Evolutionary conservation across 1,284 basidiomycete genomes (phyloP).

Genomic region (Ustilago sp.): DNA sequence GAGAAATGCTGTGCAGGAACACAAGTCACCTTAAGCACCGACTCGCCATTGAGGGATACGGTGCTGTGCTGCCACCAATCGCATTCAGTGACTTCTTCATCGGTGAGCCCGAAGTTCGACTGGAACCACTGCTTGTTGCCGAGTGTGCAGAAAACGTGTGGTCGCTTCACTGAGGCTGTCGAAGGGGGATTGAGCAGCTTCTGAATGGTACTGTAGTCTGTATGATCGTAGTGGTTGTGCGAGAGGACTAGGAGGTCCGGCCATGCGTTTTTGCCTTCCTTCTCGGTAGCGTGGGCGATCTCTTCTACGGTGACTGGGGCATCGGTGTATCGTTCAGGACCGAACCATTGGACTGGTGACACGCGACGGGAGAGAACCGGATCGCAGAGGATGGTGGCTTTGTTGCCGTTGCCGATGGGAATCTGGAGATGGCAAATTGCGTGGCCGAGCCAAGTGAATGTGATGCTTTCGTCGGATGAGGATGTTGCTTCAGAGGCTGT

Average conservation of each 20-base stretch:
- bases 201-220: constrained; percentile 54
- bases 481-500: constrained; percentile 2
- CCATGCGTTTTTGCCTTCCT: constrained; percentile 43
- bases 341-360: constrained; percentile 57
- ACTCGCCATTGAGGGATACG: constrained; percentile 20
- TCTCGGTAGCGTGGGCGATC: constrained; percentile 32
- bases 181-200: constrained; percentile 41
- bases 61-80: constrained; percentile 61
- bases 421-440: constrained; percentile 55
- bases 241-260: constrained; percentile 54
- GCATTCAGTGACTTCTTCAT: constrained; percentile 51
- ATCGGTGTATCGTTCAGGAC: constrained; percentile 53
- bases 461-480: constrained; percentile 20
- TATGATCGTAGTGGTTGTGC: constrained; percentile 64
- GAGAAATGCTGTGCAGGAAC: constrained; percentile 61
- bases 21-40: constrained; percentile 46
- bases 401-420: constrained; percentile 35
- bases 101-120: constrained; percentile 38
- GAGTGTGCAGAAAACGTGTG: constrained; percentile 58
- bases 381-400: constrained; percentile 52
- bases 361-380: constrained; percentile 56
- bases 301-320: constrained; percentile 52
- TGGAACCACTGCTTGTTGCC: constrained; percentile 54
- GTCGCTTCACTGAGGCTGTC: constrained; percentile 22
- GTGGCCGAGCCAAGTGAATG: constrained; percentile 61